These are phyloP conservation scores for Psilocybe sp. DNA, from an alignment of 768 basidiomycete species.

Conservation along the genomic window DNA sequence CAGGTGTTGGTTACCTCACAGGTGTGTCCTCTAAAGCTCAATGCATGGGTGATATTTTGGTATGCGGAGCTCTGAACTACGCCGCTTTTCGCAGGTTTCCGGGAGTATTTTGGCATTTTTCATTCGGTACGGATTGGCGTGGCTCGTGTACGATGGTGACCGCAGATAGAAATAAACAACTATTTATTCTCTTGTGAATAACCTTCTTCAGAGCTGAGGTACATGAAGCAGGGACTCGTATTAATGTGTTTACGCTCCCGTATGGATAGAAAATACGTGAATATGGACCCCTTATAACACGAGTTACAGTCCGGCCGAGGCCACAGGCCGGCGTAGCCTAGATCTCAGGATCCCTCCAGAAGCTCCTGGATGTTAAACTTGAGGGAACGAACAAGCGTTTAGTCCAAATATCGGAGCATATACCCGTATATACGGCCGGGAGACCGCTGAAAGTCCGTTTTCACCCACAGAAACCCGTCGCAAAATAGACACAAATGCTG, in stretches of 20 bases:
- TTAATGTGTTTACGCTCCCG: too few relatives aligned
- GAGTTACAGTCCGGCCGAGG: too few relatives aligned
- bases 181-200: neutral
- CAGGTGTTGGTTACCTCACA: conserved; percentile 72
- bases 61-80: conserved; percentile 3
- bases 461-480: conserved; percentile 6
- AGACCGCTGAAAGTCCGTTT: conserved; percentile 25
- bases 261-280: too few relatives aligned
- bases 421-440: conserved; percentile 1
- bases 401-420: too few relatives aligned
- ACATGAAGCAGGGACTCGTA: neutral
- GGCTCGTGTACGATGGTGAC: conserved; percentile 90
- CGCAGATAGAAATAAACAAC: conserved; percentile 41
- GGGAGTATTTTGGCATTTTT: conserved; percentile 83
- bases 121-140: conserved; percentile 87
- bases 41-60: conserved; percentile 7
- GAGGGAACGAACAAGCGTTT: too few relatives aligned
- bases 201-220: neutral
- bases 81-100: conserved; percentile 40
- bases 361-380: too few relatives aligned
- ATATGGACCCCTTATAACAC: too few relatives aligned
- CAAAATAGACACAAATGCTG: neutral
- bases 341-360: too few relatives aligned
- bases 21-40: conserved; percentile 33
- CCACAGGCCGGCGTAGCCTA: too few relatives aligned